Evolutionary conservation across 148 eudicot species (phyloP), one percentile per base, ranked within the genome.

Genomic region (Rhododendron vialii): DNA sequence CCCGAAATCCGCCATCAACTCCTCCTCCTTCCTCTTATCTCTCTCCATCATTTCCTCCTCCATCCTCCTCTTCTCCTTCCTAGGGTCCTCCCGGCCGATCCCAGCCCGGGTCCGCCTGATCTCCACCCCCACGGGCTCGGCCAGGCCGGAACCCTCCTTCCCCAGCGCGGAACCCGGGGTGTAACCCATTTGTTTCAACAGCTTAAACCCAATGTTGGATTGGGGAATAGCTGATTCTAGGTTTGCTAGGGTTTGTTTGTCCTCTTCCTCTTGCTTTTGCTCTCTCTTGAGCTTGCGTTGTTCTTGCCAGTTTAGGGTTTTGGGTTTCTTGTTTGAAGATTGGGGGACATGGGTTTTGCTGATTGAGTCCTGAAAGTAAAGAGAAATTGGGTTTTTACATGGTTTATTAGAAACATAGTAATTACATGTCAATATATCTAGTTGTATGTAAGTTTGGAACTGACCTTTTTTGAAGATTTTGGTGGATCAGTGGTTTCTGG

Each of bases 181-280:
- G 86, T 96, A 96, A 7, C 99, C 99, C 99, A 96, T 96, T 81
- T 93, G 91, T 74, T 91, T 91, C 78, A 96, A 84, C 92, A 96
- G 63, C 85, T 95, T 94, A 84, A 95, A 96, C 61, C 99, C 99
- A 10, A 96, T 92, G 63, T 94, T 95, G 33, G 98, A 92, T 84
- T 95, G 92, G 0, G 99, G 99, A 41, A 96, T 95, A 3, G 96
- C 93, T 38, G 94, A 90, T 55, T 91, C 88, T 50, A 93, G 47
- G 48, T 92, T 96, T 13, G 75, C 90, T 80, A 95, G 88, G 88
- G 99, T 96, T 91, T 88, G 85, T 41, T 88, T 83, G 79, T 96
- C 99, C 89, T 96, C 99, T 83, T 91, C 92, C 13, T 89, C 83
- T 53, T 92, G 96, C 33, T 92, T 92, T 9, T 90, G 85, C 87